A percentile compares a stretch with the other conserved stretches of the same genome.
Evolutionary conservation across 257 asterid species (phyloP).

Genomic region (Fraxinus anomala): DNA sequence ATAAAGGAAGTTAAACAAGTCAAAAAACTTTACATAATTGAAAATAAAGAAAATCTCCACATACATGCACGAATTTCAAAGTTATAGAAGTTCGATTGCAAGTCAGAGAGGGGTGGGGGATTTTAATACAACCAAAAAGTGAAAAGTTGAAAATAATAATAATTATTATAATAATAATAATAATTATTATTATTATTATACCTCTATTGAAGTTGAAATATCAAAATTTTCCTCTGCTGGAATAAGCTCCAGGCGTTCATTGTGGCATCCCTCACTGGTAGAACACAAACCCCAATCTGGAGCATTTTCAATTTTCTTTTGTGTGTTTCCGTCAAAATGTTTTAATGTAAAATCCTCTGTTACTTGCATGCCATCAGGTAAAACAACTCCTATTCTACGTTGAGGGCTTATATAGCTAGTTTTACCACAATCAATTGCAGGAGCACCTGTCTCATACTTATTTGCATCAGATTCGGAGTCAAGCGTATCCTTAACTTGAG

Average conservation of each 20-base stretch:
- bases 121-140: conserved; percentile 21
- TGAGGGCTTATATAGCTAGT: conserved; percentile 27
- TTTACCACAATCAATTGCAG: conserved; percentile 32
- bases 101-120: conserved; percentile 8
- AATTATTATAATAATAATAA: not conserved
- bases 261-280: conserved; percentile 26
- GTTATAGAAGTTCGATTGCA: conserved; percentile 1
- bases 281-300: conserved; percentile 30
- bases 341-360: conserved; percentile 30
- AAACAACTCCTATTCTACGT: conserved; percentile 24
- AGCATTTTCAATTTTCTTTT: conserved; percentile 25
- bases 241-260: conserved; percentile 30
- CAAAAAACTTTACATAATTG: conserved; percentile 26
- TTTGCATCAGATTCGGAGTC: conserved; percentile 44
- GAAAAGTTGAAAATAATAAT: not conserved
- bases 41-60: conserved; percentile 24
- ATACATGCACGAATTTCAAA: conserved; percentile 12
- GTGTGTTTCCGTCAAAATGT: conserved; percentile 29
- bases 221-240: conserved; percentile 30
- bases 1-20: conserved; percentile 30
- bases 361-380: conserved; percentile 28
- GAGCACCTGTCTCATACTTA: conserved; percentile 31
- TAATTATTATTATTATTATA: conserved; percentile 12
- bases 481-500: conserved; percentile 61
- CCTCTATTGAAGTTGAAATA: conserved; percentile 43